Evolutionary conservation across 768 basidiomycete species (phyloP), one percentile per base, ranked within the genome.

Genomic region (Naematelia encephala): DNA sequence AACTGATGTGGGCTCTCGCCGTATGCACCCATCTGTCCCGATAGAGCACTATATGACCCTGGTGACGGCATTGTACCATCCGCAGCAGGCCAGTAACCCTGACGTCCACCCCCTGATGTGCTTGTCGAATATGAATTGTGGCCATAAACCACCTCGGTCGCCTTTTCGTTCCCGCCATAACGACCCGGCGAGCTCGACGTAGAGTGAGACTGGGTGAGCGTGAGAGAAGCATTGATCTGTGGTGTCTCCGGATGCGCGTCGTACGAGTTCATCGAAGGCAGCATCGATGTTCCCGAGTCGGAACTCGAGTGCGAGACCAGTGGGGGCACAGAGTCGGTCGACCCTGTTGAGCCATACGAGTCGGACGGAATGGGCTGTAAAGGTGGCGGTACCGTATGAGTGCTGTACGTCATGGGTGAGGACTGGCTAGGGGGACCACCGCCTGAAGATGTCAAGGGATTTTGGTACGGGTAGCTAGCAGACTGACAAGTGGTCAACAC

Each of bases 1-100:
- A 71, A 51, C 49, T 68, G 61, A 51, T 66, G 66, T 12, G 60
- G 26, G 23, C 57, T 59, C 45, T 61, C 54, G 28, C 22, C 45
- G 54, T 59, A 54, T 46, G n/a, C n/a, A n/a, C 56, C 56, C 42
- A 58, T 13, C 21, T 44, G 48, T 8, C 52, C 39, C 12, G 53
- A 28, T 4, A 59, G 27, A 13, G 44, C 44, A 16, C 43, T 57
- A 48, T 63, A 62, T 23, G 57, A 26, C 25, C 42, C 44, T 30
- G 57, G 46, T 21, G 49, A 22, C 27, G 46, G 30, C 44, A 44
- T 21, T 29, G 29, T 14, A 27, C 21, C 25, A 42, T 63, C 58
- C 45, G 34, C 48, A 12, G 45, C 47, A 55, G 34, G 34, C 34
- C 34, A 39, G 34, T 39, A 39, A 16, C 8, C 34, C 34, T 39